A percentile compares a stretch with the other conserved stretches of the same genome.
Evolutionary conservation across 2,329 filamentous ascomycete species (phyloP).

Genomic region (Cercospora sesami): DNA sequence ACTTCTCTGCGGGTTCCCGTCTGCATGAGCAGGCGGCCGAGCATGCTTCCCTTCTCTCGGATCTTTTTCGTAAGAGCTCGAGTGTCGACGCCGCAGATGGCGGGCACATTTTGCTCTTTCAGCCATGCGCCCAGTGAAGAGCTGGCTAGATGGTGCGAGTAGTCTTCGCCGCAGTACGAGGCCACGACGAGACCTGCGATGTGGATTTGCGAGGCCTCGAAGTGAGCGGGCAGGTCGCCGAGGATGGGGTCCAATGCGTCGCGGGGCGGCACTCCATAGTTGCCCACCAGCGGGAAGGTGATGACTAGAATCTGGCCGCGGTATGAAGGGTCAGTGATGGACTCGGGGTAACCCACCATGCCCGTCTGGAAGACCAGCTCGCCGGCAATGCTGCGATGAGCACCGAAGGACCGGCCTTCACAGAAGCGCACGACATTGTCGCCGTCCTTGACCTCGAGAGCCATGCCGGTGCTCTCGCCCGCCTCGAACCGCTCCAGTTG

Average conservation of each 20-base stretch:
- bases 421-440: constrained; percentile 61
- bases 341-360: constrained; percentile 98
- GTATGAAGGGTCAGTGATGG: constrained; percentile 82
- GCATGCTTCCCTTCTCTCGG: constrained; percentile 90
- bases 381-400: constrained; percentile 88
- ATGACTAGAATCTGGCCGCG: constrained; percentile 93
- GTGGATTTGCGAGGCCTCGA: constrained; percentile 90
- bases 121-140: constrained; percentile 93
- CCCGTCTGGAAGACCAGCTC: constrained; percentile 99
- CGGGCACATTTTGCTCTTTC: constrained; percentile 91
- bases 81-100: constrained; percentile 94
- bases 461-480: constrained; percentile 51
- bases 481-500: constrained; percentile 29
- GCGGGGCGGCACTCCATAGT: constrained; percentile 92
- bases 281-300: constrained; percentile 92
- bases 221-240: constrained; percentile 82
- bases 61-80: constrained; percentile 92
- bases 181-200: constrained; percentile 88
- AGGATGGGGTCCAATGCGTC: constrained; percentile 82
- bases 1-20: constrained; percentile 48
- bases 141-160: constrained; percentile 86
- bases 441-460: constrained; percentile 91
- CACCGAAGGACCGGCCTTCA: constrained; percentile 95
- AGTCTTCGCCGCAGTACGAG: constrained; percentile 91
- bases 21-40: constrained; percentile 82